Base-by-base conservation (phyloP, 495 filamentous ascomycete genomes). In the Tuber borchii region DNA sequence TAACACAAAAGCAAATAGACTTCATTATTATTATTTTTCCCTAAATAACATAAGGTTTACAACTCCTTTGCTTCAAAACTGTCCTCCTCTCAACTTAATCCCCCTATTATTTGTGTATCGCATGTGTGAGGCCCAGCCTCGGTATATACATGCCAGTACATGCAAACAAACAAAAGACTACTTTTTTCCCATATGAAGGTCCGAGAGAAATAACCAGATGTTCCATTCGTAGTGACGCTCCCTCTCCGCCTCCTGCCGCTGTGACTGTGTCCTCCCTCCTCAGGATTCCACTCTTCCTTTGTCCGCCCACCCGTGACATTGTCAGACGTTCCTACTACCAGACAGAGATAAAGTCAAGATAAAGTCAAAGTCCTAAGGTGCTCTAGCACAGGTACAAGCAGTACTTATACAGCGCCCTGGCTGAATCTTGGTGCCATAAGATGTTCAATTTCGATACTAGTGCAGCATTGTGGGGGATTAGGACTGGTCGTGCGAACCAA, bases 21-120 rank as follows among this genome's bases (percentile, higher is more conserved):
- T 71, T 78, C 72, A 78, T 77, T 78, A 78, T 70, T 77, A 48
- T n/a, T n/a, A n/a, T n/a, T 75, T 68, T 39, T 39, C 37, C 76
- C 44, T 68, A 19, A 70, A 40, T 48, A 68, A n/a, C 70, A 73
- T 65, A 56, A 45, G 42, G 46, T 40, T 44, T 40, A 51, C 71
- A 76, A 76, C 46, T 39, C 70, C 44, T 69, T 71, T 51, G 0
- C 48, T 56, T 4, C 10, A 14, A 56, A 26, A 56, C 22, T 26
- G 48, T 26, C 48, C 48, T 26, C 20, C 22, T 26, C 22, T 26
- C n/a, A 22, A 17, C 56, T 65, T 65, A 2, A 65, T 12, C 45
- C 56, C n/a, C 56, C 12, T n/a, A n/a, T 9, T 56, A 65, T 65
- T 65, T 10, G 3, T 65, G 56, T 17, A 65, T 65, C 10, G n/a